Evolutionary conservation across 2,329 filamentous ascomycete genomes (phyloP).

Genomic region (Sarocladium oryzae): DNA sequence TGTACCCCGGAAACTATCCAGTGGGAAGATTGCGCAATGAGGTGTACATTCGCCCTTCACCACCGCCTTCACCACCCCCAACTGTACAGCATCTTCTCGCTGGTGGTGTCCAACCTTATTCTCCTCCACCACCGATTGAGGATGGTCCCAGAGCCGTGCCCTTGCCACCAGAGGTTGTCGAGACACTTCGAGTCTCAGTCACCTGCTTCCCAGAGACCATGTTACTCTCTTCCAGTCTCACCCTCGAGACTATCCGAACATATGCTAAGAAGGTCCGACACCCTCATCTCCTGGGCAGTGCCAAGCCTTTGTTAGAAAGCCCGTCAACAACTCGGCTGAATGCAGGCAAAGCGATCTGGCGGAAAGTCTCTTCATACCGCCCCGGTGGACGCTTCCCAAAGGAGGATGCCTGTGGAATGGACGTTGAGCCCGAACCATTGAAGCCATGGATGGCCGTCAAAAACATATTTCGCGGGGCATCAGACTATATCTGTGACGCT

Average conservation of each 20-base stretch:
- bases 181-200: constrained; percentile 47
- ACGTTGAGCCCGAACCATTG: constrained; percentile 13
- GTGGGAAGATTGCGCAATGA: constrained; percentile 12
- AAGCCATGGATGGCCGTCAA: constrained; percentile 39
- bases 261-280: constrained; percentile 48
- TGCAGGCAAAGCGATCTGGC: constrained; percentile 27
- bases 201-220: constrained; percentile 54
- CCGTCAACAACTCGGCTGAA: not conserved
- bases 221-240: constrained; percentile 47
- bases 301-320: not conserved
- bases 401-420: not conserved
- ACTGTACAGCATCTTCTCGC: constrained; percentile 31
- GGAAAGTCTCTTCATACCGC: constrained; percentile 26
- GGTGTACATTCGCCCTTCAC: constrained; percentile 25
- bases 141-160: constrained; percentile 36
- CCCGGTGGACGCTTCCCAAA: constrained; percentile 14
- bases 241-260: constrained; percentile 50
- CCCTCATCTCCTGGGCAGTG: constrained; percentile 13
- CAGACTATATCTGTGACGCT: constrained; percentile 50
- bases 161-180: constrained; percentile 45
- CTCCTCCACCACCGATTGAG: constrained; percentile 23
- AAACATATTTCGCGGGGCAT: constrained; percentile 45
- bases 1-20: not conserved
- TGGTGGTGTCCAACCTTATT: constrained; percentile 22
- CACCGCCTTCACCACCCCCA: constrained; percentile 27